Base-by-base conservation (phyloP, 1,284 basidiomycete genomes). In the Puccinia horiana region DNA sequence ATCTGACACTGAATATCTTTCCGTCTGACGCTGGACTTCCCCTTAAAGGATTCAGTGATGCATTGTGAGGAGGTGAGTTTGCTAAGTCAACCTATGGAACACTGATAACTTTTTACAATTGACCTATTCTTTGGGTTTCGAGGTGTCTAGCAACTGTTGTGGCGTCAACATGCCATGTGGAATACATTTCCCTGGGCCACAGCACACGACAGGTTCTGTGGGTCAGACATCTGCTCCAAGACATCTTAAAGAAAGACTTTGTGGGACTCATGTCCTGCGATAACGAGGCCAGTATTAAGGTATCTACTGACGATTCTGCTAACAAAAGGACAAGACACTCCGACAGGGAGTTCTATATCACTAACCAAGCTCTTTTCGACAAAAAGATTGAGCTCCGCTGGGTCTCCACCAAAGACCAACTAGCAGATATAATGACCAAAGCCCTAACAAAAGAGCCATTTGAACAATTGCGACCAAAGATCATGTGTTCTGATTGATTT, bases 361-460 rank as follows among this genome's bases (percentile, higher is more conserved):
- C 61, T 32, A 76, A 76, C 20, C 23, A 76, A 37, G 56, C 54
- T 12, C 44, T 76, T 4, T 76, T 63, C 35, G 1, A 76, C 20
- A 58, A 58, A 23, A 61, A 42, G 26, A 58, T 11, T 14, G 35
- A 32, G 1, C 16, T 65, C 4, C 20, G 1, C 0, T 76, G 75
- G 75, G 56, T 76, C 2, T 8, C 35, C 2, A 63, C 37, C 4
- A 29, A 40, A 23, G 56, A 63, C 2, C 52, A 61, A 37, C 18
- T 63, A 9, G 74, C 74, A 8, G 74, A 76, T 37, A 61, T 76
- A 6, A 12, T 76, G 14, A 76, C 74, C 42, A 76, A 76, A 35
- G 12, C 72, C 14, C 26, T 74, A 20, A 47, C 42, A 8, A 63
- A n/a, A 26, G 61, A 63, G 26, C 29, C 61, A 3, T 32, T 63